Evolutionary conservation across 371 early-diverging fungal species (phyloP).

Genomic region (Mortierella sp.): DNA sequence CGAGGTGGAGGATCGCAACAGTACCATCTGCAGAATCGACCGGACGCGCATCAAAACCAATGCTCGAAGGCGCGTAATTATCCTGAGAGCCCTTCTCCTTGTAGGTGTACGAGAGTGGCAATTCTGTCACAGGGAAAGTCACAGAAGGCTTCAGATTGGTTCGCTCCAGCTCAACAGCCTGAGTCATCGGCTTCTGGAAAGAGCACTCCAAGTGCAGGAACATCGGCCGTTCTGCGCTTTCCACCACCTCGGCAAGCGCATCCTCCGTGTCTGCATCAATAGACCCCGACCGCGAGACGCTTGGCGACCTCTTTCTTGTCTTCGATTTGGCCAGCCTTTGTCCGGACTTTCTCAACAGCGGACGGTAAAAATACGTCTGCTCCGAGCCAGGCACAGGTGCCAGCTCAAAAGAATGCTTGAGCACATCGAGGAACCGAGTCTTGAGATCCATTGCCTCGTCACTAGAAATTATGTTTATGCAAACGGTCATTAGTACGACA

Average conservation of each 20-base stretch:
- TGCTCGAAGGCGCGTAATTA: slow-evolving; percentile 70
- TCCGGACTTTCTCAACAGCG: slow-evolving; percentile 62
- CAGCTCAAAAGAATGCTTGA: slow-evolving; percentile 75
- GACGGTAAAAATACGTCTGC: slow-evolving; percentile 77
- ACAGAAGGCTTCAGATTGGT: slow-evolving; percentile 42
- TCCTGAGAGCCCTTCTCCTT: slow-evolving; percentile 33
- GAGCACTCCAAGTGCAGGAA: slow-evolving; percentile 76
- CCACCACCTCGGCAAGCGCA: slow-evolving; percentile 64
- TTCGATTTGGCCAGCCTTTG: slow-evolving; percentile 47
- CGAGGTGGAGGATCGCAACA: slow-evolving; percentile 71
- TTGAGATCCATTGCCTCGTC: slow-evolving; percentile 63
- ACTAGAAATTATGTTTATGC: slow-evolving; percentile 10
- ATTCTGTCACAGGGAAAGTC: slow-evolving; percentile 64
- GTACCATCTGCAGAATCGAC: slow-evolving; percentile 80
- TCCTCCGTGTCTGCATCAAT: slow-evolving; percentile 60
- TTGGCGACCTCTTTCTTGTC: slow-evolving; percentile 46
- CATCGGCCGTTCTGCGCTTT: slow-evolving; percentile 70
- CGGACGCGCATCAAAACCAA: slow-evolving; percentile 74
- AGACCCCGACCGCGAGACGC: slow-evolving; percentile 48
- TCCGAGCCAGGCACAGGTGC: slow-evolving; percentile 61
- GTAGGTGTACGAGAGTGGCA: slow-evolving; percentile 65
- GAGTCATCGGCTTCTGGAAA: slow-evolving; percentile 61
- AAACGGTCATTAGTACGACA: background rate
- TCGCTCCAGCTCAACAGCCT: slow-evolving; percentile 53
- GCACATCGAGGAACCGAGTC: slow-evolving; percentile 65